Evolutionary conservation across 2,329 filamentous ascomycete genomes (phyloP), one percentile per base, ranked within the genome.

Genomic region (Thelonectria rubi): DNA sequence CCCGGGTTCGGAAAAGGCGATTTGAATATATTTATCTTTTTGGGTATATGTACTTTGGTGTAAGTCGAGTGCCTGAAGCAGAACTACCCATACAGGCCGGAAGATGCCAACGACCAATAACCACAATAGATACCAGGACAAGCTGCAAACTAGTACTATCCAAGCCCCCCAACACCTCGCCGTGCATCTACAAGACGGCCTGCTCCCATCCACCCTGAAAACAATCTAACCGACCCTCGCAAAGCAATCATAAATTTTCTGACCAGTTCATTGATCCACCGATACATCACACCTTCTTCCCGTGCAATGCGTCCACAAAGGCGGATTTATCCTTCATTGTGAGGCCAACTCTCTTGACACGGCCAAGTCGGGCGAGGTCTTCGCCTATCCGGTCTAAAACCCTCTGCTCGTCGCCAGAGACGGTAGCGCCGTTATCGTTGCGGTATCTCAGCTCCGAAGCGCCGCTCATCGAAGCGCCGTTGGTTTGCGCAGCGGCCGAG

Each of bases 311-410:
- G 56, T 89, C 84, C 26, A 97, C 84, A 77, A 99, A 99, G 6
- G 88, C 86, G 21, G 83, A 80, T 82, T 99, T 99, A 63, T 98
- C 93, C 70, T 84, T 81, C 57, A 97, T 83, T 0, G 92, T 93
- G 67, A 99, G 76, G 0, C 91, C 93, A 1, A 99, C 93, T 58
- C 94, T 85, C 81, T 96, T 97, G 40, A 95, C 94, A 63, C 95
- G 83, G 2, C 94, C 92, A 55, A 99, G 77, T 55, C 94, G 81
- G n/a, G 95, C 93, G 58, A 99, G 80, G 11, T 93, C 89, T 69
- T 98, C 95, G 1, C 87, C 92, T 15, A 99, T 86, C 37, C 86
- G 85, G 72, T 97, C 92, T 45, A 98, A 79, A 12, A 94, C 81
- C 40, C 82, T 83, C 73, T 88, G 86, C 75, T 97, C 92, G 8